Evolutionary conservation across 345 rosid genomes (phyloP).

Genomic region (Eucalyptus polyanthemos): DNA sequence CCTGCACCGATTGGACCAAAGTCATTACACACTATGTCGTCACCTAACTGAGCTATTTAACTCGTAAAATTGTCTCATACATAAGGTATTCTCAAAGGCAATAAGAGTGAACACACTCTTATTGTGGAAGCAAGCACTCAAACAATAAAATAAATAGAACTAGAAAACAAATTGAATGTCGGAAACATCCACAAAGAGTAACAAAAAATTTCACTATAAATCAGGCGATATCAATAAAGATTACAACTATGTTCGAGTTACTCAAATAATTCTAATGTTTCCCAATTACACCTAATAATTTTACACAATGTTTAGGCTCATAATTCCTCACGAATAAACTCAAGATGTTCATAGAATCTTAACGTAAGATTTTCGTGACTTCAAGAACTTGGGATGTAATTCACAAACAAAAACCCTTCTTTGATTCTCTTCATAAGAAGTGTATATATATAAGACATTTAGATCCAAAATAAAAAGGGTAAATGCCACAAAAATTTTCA

Average conservation of each 20-base stretch:
- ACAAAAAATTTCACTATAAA: not conserved
- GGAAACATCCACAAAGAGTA: fast-evolving
- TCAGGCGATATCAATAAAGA: not conserved
- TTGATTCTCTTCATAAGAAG: not conserved
- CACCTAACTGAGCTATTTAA: not conserved
- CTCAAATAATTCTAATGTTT: not conserved
- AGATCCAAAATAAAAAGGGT: too few species aligned
- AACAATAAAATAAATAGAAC: not conserved
- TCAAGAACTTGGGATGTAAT: not conserved
- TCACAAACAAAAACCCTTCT: not conserved
- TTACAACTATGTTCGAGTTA: not conserved
- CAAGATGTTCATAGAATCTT: not conserved
- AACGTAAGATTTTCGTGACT: not conserved
- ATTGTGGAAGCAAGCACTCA: not conserved
- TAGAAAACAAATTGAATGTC: not conserved
- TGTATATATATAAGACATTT: not conserved
- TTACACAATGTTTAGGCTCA: not conserved
- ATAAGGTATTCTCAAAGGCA: not conserved
- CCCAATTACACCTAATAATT: not conserved
- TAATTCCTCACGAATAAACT: not conserved
- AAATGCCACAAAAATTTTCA: too few species aligned
- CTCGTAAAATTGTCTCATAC: not conserved
- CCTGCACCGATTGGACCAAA: fast-evolving
- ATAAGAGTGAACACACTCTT: not conserved
- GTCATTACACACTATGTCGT: not conserved